These are phyloP conservation scores for Pythium oligandrum DNA, from an alignment of 352 stramenopile genomes.

Conservation along the genomic window DNA sequence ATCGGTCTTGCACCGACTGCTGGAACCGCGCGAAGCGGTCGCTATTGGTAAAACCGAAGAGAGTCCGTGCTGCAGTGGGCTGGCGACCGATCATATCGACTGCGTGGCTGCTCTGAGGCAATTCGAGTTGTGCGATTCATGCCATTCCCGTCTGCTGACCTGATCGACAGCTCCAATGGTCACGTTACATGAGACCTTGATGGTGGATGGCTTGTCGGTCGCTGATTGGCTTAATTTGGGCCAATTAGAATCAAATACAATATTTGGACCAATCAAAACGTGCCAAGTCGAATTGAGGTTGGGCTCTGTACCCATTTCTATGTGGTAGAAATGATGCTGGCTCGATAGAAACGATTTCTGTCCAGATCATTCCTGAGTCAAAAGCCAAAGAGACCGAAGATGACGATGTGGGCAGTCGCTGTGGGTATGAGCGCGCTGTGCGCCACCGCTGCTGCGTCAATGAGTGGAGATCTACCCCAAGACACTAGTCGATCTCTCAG, in stretches of 20 bases:
- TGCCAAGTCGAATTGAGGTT: constrained; percentile 14
- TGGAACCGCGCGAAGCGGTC: constrained; percentile 12
- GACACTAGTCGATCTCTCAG: too few relatives aligned
- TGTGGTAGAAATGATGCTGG: background rate
- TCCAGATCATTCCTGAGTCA: background rate
- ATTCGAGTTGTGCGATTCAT: constrained; percentile 1
- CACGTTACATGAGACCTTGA: background rate
- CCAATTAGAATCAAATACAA: constrained; percentile 2
- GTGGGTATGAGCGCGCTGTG: too few relatives aligned
- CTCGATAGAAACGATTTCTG: background rate
- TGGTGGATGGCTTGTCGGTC: constrained; percentile 10
- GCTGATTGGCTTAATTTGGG: constrained; percentile 13
- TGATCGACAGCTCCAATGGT: background rate
- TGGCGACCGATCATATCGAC: constrained; percentile 11
- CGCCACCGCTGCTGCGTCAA: too few relatives aligned
- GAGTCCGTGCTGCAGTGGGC: constrained; percentile 6
- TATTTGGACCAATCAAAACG: constrained; percentile 7
- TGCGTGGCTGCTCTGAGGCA: too few relatives aligned
- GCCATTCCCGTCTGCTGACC: background rate
- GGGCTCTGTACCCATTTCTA: background rate
- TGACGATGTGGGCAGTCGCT: background rate
- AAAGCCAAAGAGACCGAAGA: background rate
- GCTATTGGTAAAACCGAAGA: constrained; percentile 7
- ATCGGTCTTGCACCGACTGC: constrained; percentile 5
- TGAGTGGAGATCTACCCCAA: too few relatives aligned